Evolutionary conservation across 2,329 filamentous ascomycete species (phyloP).

Genomic region (Pseudogymnoascus sp.): DNA sequence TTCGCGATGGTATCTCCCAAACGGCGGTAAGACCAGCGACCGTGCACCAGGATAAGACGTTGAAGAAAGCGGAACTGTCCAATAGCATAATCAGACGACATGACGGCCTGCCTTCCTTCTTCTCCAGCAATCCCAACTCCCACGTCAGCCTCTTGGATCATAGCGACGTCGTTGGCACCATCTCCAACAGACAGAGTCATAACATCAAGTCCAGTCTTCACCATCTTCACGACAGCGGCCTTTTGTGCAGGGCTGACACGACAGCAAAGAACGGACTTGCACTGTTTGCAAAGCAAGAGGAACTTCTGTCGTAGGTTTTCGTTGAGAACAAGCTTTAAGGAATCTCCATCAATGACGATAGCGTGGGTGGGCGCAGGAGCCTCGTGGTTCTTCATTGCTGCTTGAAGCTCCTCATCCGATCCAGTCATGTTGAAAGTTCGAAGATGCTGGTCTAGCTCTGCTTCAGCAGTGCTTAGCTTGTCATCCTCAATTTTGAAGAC

Average conservation of each 20-base stretch:
- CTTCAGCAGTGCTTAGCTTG: constrained; percentile 51
- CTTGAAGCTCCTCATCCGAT: constrained; percentile 72
- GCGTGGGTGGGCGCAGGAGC: constrained; percentile 83
- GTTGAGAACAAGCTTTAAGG: constrained; percentile 76
- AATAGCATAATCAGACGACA: constrained; percentile 94
- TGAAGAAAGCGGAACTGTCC: constrained; percentile 87
- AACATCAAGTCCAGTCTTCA: constrained; percentile 88
- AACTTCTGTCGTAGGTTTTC: constrained; percentile 85
- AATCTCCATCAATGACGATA: constrained; percentile 89
- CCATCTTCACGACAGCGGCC: constrained; percentile 91
- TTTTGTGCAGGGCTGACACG: constrained; percentile 96
- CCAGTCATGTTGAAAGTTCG: constrained; percentile 69
- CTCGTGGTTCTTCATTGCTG: constrained; percentile 73
- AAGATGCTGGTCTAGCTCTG: constrained; percentile 66
- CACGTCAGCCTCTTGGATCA: constrained; percentile 97
- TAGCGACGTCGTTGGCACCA: constrained; percentile 91
- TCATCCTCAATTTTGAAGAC: constrained; percentile 79
- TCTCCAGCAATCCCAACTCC: constrained; percentile 91
- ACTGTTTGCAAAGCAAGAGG: constrained; percentile 89
- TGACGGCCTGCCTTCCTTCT: constrained; percentile 84
- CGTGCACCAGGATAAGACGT: constrained; percentile 78
- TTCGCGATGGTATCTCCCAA: constrained; percentile 91
- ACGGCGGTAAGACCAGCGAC: constrained; percentile 91
- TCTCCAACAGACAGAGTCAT: constrained; percentile 93
- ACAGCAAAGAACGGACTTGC: constrained; percentile 92